Evolutionary conservation across 1,284 basidiomycete species (phyloP).

Genomic region (Cryptococcus floricola): DNA sequence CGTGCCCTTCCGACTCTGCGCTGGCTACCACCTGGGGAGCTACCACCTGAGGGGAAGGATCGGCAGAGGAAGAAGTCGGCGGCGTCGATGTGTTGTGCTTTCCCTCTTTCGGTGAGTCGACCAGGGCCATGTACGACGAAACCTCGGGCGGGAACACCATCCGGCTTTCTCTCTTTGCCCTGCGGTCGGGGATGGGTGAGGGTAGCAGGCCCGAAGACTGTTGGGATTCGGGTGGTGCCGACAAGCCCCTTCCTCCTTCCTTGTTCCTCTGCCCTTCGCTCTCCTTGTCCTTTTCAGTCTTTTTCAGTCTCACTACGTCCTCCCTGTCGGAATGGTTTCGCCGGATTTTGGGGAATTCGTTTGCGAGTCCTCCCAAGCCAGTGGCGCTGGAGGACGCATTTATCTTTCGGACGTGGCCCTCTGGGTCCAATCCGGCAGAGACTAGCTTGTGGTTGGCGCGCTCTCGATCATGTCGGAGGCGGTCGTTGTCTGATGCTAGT

Average conservation of each 20-base stretch:
- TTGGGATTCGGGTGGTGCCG: neutral
- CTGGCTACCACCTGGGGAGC: constrained; percentile 1
- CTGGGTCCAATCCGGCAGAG: constrained; percentile 33
- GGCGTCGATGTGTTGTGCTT: constrained; percentile 3
- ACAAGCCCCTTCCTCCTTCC: neutral
- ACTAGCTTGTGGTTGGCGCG: constrained; percentile 35
- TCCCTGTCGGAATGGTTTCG: constrained; percentile 40
- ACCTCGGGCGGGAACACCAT: constrained; percentile 45
- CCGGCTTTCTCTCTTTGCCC: constrained; percentile 34
- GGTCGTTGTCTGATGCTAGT: constrained; percentile 54
- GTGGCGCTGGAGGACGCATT: constrained; percentile 35
- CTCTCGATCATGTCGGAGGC: constrained; percentile 75
- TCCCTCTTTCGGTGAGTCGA: constrained; percentile 28
- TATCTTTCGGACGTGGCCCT: constrained; percentile 22
- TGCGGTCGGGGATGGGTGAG: constrained; percentile 34
- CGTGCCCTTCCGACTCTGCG: constrained; percentile 2
- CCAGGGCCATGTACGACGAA: constrained; percentile 39
- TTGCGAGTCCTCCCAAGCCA: constrained; percentile 23
- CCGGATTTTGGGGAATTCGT: constrained; percentile 20
- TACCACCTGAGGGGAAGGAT: neutral
- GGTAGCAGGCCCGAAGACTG: constrained; percentile 27
- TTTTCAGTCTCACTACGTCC: constrained; percentile 9
- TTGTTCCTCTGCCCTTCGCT: neutral
- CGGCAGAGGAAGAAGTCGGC: neutral
- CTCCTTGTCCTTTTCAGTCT: neutral